A percentile compares a stretch with the other conserved stretches of the same genome.
Evolutionary conservation across 306 rosid genomes (phyloP).

Genomic region (Begonia masoniana): DNA sequence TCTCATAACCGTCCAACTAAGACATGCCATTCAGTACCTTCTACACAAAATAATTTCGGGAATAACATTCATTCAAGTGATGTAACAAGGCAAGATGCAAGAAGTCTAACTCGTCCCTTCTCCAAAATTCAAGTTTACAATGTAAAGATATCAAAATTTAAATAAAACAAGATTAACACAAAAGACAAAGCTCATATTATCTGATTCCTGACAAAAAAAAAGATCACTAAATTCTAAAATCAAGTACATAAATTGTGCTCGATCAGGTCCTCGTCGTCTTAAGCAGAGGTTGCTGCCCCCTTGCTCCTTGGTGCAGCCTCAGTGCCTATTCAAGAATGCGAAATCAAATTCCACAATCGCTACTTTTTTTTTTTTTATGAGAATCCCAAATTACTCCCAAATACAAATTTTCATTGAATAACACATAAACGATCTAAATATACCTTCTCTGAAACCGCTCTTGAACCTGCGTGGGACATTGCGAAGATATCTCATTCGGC

Average conservation of each 20-base stretch:
- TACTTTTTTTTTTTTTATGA: too few relatives aligned
- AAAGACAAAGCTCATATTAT: neutral
- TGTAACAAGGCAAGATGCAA: neutral
- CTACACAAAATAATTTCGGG: too few relatives aligned
- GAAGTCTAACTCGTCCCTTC: neutral
- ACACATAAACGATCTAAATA: neutral
- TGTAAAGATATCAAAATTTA: neutral
- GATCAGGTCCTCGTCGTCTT: neutral
- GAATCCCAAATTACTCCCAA: too few relatives aligned
- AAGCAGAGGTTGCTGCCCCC: slow-evolving; percentile 26
- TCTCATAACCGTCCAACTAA: too few relatives aligned
- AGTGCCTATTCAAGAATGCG: slow-evolving; percentile 27
- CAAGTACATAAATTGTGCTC: slow-evolving; percentile 4
- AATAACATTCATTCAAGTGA: too few relatives aligned
- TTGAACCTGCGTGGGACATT: slow-evolving; percentile 95
- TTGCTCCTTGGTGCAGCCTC: slow-evolving; percentile 90
- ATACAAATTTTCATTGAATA: neutral
- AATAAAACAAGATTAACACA: neutral
- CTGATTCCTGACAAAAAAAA: neutral
- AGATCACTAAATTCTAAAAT: slow-evolving; percentile 6
- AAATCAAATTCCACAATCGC: too few relatives aligned
- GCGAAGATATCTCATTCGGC: slow-evolving; percentile 95
- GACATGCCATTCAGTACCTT: too few relatives aligned
- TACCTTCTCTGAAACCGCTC: slow-evolving; percentile 99
- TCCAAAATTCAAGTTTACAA: neutral